Evolutionary conservation across 768 basidiomycete species (phyloP), one percentile per base, ranked within the genome.

Genomic region (Lentinus tigrinus): DNA sequence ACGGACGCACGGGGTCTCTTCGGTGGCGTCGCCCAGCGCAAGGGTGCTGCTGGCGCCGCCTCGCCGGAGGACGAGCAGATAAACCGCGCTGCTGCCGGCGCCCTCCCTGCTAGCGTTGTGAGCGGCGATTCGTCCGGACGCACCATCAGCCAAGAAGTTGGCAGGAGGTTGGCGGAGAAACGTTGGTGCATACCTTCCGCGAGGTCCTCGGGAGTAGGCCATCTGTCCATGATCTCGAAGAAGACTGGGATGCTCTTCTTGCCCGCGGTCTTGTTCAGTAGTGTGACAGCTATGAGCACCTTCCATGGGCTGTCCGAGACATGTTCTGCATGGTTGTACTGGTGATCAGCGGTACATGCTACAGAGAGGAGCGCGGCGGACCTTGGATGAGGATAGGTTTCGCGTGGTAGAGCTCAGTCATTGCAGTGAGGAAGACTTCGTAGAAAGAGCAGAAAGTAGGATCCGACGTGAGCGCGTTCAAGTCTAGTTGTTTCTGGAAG

Each of bases 11-110:
- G 83, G 14, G 89, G 86, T 1, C 78, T 95, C 4, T 92, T 96
- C 61, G 94, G 93, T 2, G 95, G 95, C 40, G 78, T 93, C 1
- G 93, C 93, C 0, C 83, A 85, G 54, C 82, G 93, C 51, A 91
- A 91, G 65, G 94, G 92, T n/a, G 77, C 65, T 0, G 74, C 73
- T 8, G 80, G 65, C 19, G 76, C 67, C 26, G 75, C 71, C 7
- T 74, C 73, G 36, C 75, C 71, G 24, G 73, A 69, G 10, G 63
- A 57, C 11, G 71, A 68, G n/a, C 69, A 68, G 16, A 75, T 71
- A 36, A 69, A 66, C 34, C 57, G 59, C 1, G 63, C 36, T 14
- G 61, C 61, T 5, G 63, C 47, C 3, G 56, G 19, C 1, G 48
- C 36, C 27, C 54, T 55, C 52, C 63, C 55, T 34, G 61, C 56